Evolutionary conservation across 768 basidiomycete genomes (phyloP).

Genomic region (Chlorophyllum brunneum): DNA sequence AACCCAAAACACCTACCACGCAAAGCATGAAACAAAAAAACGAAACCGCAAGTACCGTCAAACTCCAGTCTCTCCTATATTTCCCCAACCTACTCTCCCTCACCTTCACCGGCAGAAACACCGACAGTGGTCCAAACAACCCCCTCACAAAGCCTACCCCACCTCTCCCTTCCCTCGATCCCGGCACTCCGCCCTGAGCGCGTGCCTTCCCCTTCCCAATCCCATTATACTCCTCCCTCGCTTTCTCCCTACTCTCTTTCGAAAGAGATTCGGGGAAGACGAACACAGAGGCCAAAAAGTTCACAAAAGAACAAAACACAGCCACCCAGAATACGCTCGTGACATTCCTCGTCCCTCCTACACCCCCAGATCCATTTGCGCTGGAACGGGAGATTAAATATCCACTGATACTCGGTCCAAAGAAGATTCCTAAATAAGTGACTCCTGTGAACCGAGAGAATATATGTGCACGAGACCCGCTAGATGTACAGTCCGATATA

Average conservation of each 20-base stretch:
- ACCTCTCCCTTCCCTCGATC: slow-evolving; percentile 16
- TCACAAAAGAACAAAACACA: slow-evolving; percentile 38
- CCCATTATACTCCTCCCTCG: slow-evolving; percentile 20
- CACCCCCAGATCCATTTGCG: slow-evolving; percentile 6
- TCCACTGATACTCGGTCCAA: slow-evolving; percentile 75
- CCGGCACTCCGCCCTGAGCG: background rate
- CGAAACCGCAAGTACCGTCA: slow-evolving; percentile 64
- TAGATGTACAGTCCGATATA: slow-evolving; percentile 81
- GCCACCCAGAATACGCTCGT: slow-evolving; percentile 48
- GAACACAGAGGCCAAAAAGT: slow-evolving; percentile 63
- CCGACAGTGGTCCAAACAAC: slow-evolving; percentile 53
- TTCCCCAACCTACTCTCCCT: slow-evolving; percentile 35
- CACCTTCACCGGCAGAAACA: slow-evolving; percentile 64
- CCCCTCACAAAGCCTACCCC: slow-evolving; percentile 26
- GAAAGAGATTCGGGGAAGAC: slow-evolving; percentile 64
- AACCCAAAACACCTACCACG: slow-evolving; percentile 41
- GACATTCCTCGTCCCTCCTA: slow-evolving; percentile 27
- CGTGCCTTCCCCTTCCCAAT: slow-evolving; percentile 23
- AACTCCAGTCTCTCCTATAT: slow-evolving; percentile 68
- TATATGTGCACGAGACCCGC: slow-evolving; percentile 71
- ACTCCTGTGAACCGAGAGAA: slow-evolving; percentile 77
- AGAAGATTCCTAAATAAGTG: slow-evolving; percentile 68
- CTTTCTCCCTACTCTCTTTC: slow-evolving; percentile 35
- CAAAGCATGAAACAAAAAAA: slow-evolving; percentile 64
- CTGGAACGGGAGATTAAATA: slow-evolving; percentile 41